These are phyloP conservation scores for Solanum medicagineum DNA, from an alignment of 257 asterid species.

Conservation along the genomic window DNA sequence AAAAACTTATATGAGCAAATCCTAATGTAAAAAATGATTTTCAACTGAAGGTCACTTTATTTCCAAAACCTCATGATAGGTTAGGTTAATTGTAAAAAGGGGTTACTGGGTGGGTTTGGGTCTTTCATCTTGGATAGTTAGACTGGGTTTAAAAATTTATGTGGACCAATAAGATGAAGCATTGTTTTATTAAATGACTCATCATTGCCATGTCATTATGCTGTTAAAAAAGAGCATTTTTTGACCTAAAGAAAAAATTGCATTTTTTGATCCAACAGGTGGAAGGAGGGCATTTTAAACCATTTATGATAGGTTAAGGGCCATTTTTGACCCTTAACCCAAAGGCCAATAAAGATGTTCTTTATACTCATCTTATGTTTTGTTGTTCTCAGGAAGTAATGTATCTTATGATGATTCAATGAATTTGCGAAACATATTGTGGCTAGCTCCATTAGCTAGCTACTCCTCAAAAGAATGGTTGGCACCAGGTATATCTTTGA, in stretches of 20 bases:
- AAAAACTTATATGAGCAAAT: background rate
- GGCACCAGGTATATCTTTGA: slow-evolving; percentile 61
- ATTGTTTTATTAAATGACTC: background rate
- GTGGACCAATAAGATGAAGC: background rate
- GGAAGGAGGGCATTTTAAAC: too few species aligned
- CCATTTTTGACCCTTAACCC: too few species aligned
- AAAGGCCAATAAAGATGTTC: background rate
- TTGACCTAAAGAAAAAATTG: background rate
- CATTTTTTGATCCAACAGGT: background rate
- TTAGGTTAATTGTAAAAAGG: too few species aligned
- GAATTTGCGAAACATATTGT: slow-evolving; percentile 81
- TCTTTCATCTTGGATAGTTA: too few species aligned
- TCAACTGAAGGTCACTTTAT: background rate
- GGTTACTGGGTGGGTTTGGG: background rate
- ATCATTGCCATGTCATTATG: background rate
- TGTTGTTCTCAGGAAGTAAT: slow-evolving; percentile 50
- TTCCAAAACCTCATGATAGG: too few species aligned
- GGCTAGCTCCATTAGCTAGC: slow-evolving; percentile 95
- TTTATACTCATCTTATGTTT: background rate
- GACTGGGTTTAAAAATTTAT: background rate
- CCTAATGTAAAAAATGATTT: background rate
- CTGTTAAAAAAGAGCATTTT: background rate
- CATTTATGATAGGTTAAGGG: too few species aligned
- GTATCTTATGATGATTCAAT: slow-evolving; percentile 65
- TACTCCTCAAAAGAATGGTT: slow-evolving; percentile 43